Base-by-base conservation (phyloP, 208 protist genomes). In the Crithidia thermophila region DNA sequence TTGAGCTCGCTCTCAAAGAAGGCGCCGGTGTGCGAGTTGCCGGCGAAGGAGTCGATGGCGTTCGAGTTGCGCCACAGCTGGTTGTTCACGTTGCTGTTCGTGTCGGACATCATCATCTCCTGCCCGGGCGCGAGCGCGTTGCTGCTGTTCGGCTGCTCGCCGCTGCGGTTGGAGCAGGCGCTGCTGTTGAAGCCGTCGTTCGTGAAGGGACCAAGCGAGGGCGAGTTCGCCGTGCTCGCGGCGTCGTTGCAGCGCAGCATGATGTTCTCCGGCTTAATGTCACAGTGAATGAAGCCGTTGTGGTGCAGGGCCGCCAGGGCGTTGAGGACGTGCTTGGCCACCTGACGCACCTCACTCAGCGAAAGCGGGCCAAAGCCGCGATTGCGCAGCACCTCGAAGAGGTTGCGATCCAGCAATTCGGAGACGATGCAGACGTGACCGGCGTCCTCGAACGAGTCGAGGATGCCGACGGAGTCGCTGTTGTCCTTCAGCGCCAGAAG, bases 181-280 rank as follows among this genome's bases (percentile, higher is more conserved):
- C 52, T 62, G 62, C 50, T 64, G 43, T 64, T 64, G 62, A 55
- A 34, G 50, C 43, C 51, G 33, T 75, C 69, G 37, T 30, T 52
- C 14, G 33, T 11, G 45, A 52, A 64, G 13, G 69, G 47, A n/a
- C 52, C 61, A 16, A 64, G 53, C 1, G 58, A 30, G 14, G 68
- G 69, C 28, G 63, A 65, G 28, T 52, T 59, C 21, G 55, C 33
- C 4, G 45, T 43, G 55, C 47, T 60, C 34, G 23, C 30, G 0
- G 73, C 33, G 14, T 63, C 46, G 34, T 45, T 62, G 47, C 46
- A 58, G 18, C 60, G 74, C 60, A 98, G 80, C 84, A 98, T 94
- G 36, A 98, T 86, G 79, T 98, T 98, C 70, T 98, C 96, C 20
- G 95, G 94, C 72, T 99, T 99, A 57, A 99, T 90, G 79, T 99